Evolutionary conservation across 2,329 filamentous ascomycete species (phyloP), one percentile per base, ranked within the genome.

Genomic region (Volutella citrinella): DNA sequence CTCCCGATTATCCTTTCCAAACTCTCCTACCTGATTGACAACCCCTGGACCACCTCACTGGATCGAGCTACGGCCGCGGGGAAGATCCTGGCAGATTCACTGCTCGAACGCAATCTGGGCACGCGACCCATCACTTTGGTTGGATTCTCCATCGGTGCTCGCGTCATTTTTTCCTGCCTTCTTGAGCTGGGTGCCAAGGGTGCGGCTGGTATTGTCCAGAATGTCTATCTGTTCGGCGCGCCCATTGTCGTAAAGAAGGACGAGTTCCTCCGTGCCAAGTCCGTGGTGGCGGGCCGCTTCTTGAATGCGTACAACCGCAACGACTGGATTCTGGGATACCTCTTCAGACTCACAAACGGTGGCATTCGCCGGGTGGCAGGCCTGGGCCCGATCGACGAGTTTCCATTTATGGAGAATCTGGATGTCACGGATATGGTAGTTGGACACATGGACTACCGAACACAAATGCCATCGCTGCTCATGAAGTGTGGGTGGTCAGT

Each of bases 41-140:
- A 98, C 55, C 93, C 93, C 0, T 98, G 93, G 93, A 88, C 85
- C 17, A 90, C 96, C n/a, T 97, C 93, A 3, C 76, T 95, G 30
- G 88, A 93, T 52, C 81, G 93, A 51, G 93, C 93, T 19, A 90
- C 85, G 52, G 75, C 87, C 36, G 87, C 91, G 7, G 93, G 93
- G 4, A 75, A 95, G 28, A 95, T 98, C 57, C 74, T 98, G 34
- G 93, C 93, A 3, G 93, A 98, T 61, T 96, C 91, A 0, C 70
- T 98, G 20, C 86, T 95, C 41, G 89, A 95, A 50, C 80, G 89
- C 30, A 96, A 94, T 56, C 71, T 98, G 14, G 93, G 93, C 12
- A 88, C 89, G 6, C 77, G 93, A 18, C 93, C 93, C 1, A 82
- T 97, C 41, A 98, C 93, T 0, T 76, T 98, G 8, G 85, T 97